phyloP scores from a whole-genome alignment of 768 basidiomycete species.

The Psilocybe cyanescens region DNA sequence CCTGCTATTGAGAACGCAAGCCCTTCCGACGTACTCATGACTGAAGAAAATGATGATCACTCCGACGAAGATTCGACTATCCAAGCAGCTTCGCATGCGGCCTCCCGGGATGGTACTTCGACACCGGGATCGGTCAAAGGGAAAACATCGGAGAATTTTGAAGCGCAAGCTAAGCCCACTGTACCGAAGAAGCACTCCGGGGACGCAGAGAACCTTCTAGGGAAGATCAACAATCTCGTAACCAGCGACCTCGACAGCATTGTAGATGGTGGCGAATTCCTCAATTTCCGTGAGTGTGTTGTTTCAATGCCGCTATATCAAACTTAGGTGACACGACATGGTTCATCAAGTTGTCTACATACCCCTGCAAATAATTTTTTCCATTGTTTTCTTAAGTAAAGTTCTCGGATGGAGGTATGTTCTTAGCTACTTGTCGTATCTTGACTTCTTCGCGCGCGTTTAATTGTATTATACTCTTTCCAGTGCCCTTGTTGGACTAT shows the following conservation, averaged over 20 bases:
- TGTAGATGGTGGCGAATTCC: constrained; percentile 36
- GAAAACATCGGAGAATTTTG: neutral
- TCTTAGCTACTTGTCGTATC: neutral
- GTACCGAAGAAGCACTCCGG: constrained; percentile 4
- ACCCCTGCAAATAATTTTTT: constrained; percentile 43
- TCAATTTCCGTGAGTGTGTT: constrained; percentile 25
- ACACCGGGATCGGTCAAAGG: neutral
- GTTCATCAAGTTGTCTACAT: constrained; percentile 33
- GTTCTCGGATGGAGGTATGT: constrained; percentile 7
- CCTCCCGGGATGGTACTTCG: neutral
- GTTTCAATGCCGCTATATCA: constrained; percentile 6
- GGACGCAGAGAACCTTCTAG: constrained; percentile 57
- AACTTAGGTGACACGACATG: neutral
- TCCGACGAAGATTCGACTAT: neutral
- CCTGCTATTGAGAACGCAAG: neutral
- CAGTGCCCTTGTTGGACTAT: constrained; percentile 63
- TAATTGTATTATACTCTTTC: neutral
- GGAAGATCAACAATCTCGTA: constrained; percentile 78
- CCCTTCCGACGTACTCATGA: neutral
- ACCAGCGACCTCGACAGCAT: constrained; percentile 59
- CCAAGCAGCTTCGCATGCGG: neutral
- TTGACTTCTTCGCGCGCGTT: neutral
- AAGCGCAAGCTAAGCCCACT: neutral
- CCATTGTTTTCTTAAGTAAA: constrained; percentile 4
- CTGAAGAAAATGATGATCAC: neutral